Percentiles rank a stretch among this genome's conserved stretches.
Conservation (phyloP, 495 filamentous ascomycete genomes). For the Penicillium steckii region DNA sequence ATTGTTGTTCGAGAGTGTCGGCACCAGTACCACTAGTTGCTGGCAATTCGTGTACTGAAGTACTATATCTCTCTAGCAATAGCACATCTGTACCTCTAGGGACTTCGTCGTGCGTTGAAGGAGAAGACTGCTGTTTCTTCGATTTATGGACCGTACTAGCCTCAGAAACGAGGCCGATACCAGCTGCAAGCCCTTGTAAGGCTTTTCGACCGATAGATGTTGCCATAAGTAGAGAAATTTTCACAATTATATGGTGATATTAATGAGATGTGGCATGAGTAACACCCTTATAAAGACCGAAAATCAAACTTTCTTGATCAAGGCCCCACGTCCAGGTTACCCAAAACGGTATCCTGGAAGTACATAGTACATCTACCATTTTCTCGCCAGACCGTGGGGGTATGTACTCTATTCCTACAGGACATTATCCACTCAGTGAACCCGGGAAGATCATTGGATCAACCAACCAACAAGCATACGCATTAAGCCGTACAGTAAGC, state of each 20-base stretch:
- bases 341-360: neutral
- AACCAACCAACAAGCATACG: no score
- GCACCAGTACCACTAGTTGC: neutral
- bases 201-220: slow-evolving; percentile 9
- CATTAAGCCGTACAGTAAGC: no score
- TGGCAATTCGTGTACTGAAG: neutral
- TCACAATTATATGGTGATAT: no score
- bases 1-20: slow-evolving; percentile 39
- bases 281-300: no score
- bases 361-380: neutral
- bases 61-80: neutral
- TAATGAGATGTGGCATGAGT: no score
- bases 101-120: neutral
- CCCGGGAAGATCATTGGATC: neutral
- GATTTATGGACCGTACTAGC: slow-evolving; percentile 35
- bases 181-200: slow-evolving; percentile 27
- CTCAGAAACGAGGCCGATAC: slow-evolving; percentile 52
- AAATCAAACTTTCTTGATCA: no score
- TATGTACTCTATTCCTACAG: no score
- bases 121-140: slow-evolving; percentile 21
- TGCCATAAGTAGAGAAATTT: neutral
- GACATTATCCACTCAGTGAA: no score
- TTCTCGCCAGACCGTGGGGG: no score
- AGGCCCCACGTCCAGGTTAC: neutral
- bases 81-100: neutral